Evolutionary conservation across 78 protist genomes (phyloP).

Genomic region (Emiliania huxleyi): DNA sequence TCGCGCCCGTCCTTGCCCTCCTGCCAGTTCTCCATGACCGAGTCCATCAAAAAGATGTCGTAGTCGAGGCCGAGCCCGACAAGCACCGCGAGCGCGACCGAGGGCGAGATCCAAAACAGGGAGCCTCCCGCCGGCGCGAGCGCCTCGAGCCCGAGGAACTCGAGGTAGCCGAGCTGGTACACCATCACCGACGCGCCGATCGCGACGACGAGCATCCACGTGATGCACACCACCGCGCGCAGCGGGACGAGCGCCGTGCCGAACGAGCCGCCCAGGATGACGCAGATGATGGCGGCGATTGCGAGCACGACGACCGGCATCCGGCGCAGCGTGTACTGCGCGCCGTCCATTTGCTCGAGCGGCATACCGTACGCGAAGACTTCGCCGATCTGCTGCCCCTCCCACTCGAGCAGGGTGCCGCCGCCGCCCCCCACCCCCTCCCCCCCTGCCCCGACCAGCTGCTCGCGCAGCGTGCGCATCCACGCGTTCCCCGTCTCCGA

Average conservation of each 20-base stretch:
- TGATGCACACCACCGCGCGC: conserved; percentile 45
- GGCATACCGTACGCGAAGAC: no score
- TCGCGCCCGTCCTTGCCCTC: neutral
- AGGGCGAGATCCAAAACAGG: conserved; percentile 63
- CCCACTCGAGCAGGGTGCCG: no score
- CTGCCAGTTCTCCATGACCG: conserved; percentile 43
- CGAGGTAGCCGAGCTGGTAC: conserved; percentile 30
- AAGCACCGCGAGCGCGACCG: conserved; percentile 45
- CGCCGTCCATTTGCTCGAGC: neutral
- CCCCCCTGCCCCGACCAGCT: neutral
- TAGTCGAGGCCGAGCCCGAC: conserved; percentile 72
- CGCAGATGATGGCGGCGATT: conserved; percentile 15
- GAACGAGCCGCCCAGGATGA: conserved; percentile 47
- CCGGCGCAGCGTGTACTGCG: neutral
- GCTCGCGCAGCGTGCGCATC: neutral
- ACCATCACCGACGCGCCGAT: conserved; percentile 26
- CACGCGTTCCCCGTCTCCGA: neutral
- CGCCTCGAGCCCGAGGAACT: neutral
- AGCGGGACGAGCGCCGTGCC: conserved; percentile 50
- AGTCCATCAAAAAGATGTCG: conserved; percentile 58
- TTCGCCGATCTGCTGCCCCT: no score
- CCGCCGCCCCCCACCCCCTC: neutral
- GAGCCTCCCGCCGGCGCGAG: conserved; percentile 46
- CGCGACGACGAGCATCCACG: neutral
- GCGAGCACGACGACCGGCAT: conserved; percentile 25